Evolutionary conservation across 768 basidiomycete species (phyloP), one percentile per base, ranked within the genome.

Genomic region (Pholiota microspora): DNA sequence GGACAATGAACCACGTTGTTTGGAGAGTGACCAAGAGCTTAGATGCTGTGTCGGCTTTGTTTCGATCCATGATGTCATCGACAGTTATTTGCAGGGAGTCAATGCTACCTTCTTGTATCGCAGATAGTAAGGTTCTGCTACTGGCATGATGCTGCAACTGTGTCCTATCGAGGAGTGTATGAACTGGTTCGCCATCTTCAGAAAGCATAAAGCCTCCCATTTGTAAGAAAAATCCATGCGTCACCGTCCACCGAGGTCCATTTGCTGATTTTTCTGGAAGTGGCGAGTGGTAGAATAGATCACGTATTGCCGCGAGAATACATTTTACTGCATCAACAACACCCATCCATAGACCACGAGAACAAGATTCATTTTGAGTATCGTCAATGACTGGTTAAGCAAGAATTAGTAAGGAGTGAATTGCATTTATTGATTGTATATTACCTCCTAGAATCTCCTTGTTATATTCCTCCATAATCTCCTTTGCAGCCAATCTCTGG

Each of bases 21-120:
- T 77, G 75, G 3, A 65, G 23, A 9, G 72, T 24, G 5, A 70
- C 67, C 7, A 74, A 24, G 1, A 52, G 62, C 42, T 77, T 77
- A 2, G 72, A 62, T 2, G 75, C 48, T 0, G 51, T 51, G 40
- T 74, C 67, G 1, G 66, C 69, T 59, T 75, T 75, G 59, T 63
- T 63, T 36, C 59, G 55, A 53, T 68, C 65, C 42, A 52, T 49
- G 9, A 66, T 60, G 27, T 64, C 62, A 5, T 59, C 51, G 35
- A 56, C 56, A 1, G 62, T 62, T 10, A 63, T 54, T 6, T 44
- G 54, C 0, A 57, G 64, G 44, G 59, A 53, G 16, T 58, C 54
- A 15, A 63, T 59, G 5, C 48, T 50, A 2, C 54, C 51, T 15
- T 55, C 32, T 13, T 53, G 35, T 21, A 59, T 53, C 12, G 60